Evolutionary conservation across 2,329 filamentous ascomycete species (phyloP), one percentile per base, ranked within the genome.

Genomic region (Zalaria sp.): DNA sequence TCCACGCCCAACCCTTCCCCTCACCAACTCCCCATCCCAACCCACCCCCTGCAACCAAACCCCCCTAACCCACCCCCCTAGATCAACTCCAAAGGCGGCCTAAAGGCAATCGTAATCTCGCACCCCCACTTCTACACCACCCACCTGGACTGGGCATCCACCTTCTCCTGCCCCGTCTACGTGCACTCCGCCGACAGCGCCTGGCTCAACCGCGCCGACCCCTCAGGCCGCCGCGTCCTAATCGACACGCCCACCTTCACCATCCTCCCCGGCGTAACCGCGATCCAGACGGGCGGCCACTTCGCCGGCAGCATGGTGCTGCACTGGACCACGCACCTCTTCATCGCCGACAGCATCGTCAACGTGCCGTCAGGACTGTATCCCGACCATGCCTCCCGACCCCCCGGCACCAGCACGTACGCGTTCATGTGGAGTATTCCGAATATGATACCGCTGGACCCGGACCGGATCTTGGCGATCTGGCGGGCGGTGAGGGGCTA

Each of bases 41-140:
- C n/a, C n/a, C n/a, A n/a, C n/a, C n/a, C n/a, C n/a, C n/a, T n/a
- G n/a, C n/a, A n/a, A n/a, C n/a, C n/a, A n/a, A n/a, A n/a, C n/a
- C n/a, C n/a, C 18, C 18, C 18, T 18, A 18, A 18, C 29, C 29
- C 29, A 2, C 29, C 3, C 29, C 29, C 29, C 29, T 32, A 59
- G 43, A 75, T 89, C 51, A 66, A 71, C 4, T 56, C 54, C 0
- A 65, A 77, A 5, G 83, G 83, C 35, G 82, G 81, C 0, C 54
- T 93, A 8, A 64, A 65, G 29, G 83, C 79, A 0, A 87, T 91
- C 37, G 77, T 69, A 0, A 60, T 62, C 41, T 52, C 49, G 77
- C 49, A 93, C 60, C 85, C 85, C 40, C 85, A 93, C 57, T 93
- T 83, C 61, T 91, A 84, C 61, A 78, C 77, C 9, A 82, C 83